phyloP scores from a whole-genome alignment of 2,329 filamentous ascomycete genomes.

The Ophiocordyceps sinensis region DNA sequence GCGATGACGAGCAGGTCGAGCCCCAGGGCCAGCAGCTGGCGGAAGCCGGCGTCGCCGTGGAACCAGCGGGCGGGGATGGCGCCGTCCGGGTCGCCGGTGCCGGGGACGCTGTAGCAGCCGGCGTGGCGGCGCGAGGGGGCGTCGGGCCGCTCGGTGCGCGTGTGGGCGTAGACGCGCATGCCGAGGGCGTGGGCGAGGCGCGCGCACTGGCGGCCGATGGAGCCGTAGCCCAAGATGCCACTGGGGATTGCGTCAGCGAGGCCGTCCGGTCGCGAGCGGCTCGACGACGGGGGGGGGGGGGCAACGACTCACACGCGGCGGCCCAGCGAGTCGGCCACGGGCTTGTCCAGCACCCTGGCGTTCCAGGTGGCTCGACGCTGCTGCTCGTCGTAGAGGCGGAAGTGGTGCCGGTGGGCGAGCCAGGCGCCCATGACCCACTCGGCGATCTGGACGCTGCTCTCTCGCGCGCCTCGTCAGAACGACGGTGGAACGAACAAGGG shows the following conservation, averaged over 20 bases:
- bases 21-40: constrained; percentile 26
- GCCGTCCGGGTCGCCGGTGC: constrained; percentile 36
- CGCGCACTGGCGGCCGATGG: constrained; percentile 28
- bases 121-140: constrained; percentile 45
- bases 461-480: too few species aligned
- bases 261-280: neutral
- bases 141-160: constrained; percentile 36
- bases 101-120: constrained; percentile 47
- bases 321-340: constrained; percentile 16
- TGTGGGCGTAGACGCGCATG: constrained; percentile 55
- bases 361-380: constrained; percentile 16
- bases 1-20: constrained; percentile 29
- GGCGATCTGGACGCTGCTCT: constrained; percentile 20
- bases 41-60: constrained; percentile 17
- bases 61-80: constrained; percentile 27
- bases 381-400: constrained; percentile 13
- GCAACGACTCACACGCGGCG: constrained; percentile 16
- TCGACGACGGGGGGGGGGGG: neutral
- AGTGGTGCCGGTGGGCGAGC: constrained; percentile 17
- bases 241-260: constrained; percentile 4
- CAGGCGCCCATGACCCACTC: constrained; percentile 25
- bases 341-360: constrained; percentile 4
- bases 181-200: constrained; percentile 43
- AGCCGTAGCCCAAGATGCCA: constrained; percentile 28
- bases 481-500: too few species aligned